A percentile compares a stretch with the other conserved stretches of the same genome.
These are phyloP conservation scores for Darksidea phi DNA, from an alignment of 495 filamentous ascomycete species.

Conservation along the genomic window DNA sequence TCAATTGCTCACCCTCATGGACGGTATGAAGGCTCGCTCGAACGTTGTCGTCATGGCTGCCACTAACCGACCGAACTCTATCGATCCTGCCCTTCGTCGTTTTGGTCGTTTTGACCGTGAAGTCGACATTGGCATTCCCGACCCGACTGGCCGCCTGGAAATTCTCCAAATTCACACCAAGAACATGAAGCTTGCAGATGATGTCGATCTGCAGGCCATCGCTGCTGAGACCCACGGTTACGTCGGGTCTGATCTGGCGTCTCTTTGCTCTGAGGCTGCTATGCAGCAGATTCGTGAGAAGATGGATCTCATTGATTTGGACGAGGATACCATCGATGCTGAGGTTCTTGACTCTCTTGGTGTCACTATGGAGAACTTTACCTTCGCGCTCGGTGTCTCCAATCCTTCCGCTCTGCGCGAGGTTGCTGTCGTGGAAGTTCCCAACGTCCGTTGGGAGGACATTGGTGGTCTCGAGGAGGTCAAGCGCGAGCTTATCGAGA, in stretches of 20 bases:
- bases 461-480: conserved; percentile 97
- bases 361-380: conserved; percentile 99
- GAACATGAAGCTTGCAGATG: conserved; percentile 99
- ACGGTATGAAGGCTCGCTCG: conserved; percentile 98
- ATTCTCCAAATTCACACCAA: conserved; percentile 99
- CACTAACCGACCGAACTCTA: conserved; percentile 95
- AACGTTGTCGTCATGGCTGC: conserved; percentile 99
- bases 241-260: conserved; percentile 96
- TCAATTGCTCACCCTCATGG: conserved; percentile 96
- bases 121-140: conserved; percentile 95
- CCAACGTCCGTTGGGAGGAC: conserved; percentile 99
- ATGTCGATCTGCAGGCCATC: conserved; percentile 95
- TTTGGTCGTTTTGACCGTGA: conserved; percentile 98
- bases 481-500: conserved; percentile 99
- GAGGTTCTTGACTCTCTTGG: conserved; percentile 97
- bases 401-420: conserved; percentile 98
- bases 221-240: conserved; percentile 98
- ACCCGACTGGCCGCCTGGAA: conserved; percentile 97
- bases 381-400: conserved; percentile 93
- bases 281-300: conserved; percentile 99
- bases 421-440: conserved; percentile 97
- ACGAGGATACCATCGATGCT: conserved; percentile 98
- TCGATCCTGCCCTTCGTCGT: conserved; percentile 94
- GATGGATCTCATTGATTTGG: conserved; percentile 99
- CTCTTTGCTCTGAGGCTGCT: conserved; percentile 97